Base-by-base conservation (phyloP, 2,329 filamentous ascomycete species). In the Curvularia lunata region DNA sequence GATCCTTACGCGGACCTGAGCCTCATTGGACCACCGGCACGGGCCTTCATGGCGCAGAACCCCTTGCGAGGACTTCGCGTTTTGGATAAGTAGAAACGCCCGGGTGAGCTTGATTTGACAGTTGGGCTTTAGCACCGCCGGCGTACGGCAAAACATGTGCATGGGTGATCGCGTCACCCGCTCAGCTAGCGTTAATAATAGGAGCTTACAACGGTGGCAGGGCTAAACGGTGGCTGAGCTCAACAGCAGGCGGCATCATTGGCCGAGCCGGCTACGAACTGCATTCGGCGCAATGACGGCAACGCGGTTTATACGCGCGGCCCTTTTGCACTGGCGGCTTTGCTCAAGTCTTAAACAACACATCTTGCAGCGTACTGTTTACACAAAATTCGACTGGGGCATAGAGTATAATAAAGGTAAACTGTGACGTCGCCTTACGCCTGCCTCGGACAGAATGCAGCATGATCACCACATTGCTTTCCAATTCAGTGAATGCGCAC, bases 111-210 rank as follows among this genome's bases (percentile, higher is more conserved):
- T 54, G n/a, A 19, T 43, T 30, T 30, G 40, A 46, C 40, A 27
- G 40, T 25, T 30, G 19, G 25, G 45, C 25, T 10, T 19, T 25
- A 10, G 41, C 38, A n/a, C 16, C 25, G 32, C 46, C 41, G 52
- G 41, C 47, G 47, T 46, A 49, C 47, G 32, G 52, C 27, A 12
- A 30, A 47, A 34, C 42, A 16, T 25, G 45, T 41, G 19, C 46
- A 52, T 46, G 42, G 25, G n/a, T 46, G 52, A 52, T 51, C 27
- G 52, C 41, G 41, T 58, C 46, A 54, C 32, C 30, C 41, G 27
- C 41, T 41, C 25, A 41, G 41, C 41, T 47, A 49, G 46, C 45
- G 47, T 23, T 50, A 58, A 47, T 55, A 46, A 58, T 58, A 55
- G 55, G 32, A n/a, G 40, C 40, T 42, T 46, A 47, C 43, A 27